Base-by-base conservation (phyloP, 2,329 filamentous ascomycete species). In the Pochonia chlamydosporia region DNA sequence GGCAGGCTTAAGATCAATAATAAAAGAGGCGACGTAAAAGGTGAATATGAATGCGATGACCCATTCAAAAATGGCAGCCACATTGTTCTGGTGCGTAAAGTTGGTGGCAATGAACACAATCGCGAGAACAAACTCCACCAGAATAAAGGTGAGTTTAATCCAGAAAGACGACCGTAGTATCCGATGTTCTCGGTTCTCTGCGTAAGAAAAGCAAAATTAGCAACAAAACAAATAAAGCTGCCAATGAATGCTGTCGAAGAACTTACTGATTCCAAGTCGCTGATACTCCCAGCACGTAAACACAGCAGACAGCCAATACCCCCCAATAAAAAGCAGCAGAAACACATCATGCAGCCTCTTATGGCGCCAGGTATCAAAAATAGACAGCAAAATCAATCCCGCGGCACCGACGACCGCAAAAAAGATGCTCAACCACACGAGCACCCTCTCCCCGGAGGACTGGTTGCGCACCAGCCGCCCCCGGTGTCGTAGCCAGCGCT, bases 281-380 rank as follows among this genome's bases (percentile, higher is more conserved):
- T 93, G 85, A 65, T 95, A 96, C 65, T 96, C 90, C 71, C 81
- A 83, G 72, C 91, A 96, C 54, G 92, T 86, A 66, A 91, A 92
- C 56, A 96, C 77, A 47, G 92, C 91, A 4, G 84, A 89, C 46
- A 96, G 62, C 46, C 96, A 72, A 64, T 95, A 97, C 28, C 89
- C 93, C 13, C 67, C 82, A 63, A 96, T 89, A 65, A 99, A 99
- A 44, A 96, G 67, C 1, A 79, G 67, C 30, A 99, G 70, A 67
- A 95, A 95, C 2, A 81, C 72, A 59, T 89, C 75, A 63, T 99
- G 93, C 49, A 87, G 63, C 1, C 56, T 66, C 2, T 75, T 74
- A 63, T 96, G 80, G 47, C 73, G 70, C n/a, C 76, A 66, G 0
- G 89, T 93, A 65, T 97, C 89, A 65, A 95, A 96, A 56, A 96